Base-by-base conservation (phyloP, 768 basidiomycete genomes). In the Symmetrospora coprosmae region DNA sequence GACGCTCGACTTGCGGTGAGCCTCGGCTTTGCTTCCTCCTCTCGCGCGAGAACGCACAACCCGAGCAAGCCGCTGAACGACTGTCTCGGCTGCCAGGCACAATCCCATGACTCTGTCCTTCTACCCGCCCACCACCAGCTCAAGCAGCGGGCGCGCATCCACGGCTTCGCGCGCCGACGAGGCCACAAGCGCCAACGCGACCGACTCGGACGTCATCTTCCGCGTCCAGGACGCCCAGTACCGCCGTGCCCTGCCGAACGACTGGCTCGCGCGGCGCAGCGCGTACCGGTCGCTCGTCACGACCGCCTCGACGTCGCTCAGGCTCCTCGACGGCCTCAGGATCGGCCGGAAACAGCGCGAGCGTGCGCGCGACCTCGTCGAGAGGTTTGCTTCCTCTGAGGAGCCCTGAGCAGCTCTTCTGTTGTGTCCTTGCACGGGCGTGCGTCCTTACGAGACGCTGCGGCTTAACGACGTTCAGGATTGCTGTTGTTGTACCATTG, bases 51-150 rank as follows among this genome's bases (percentile, higher is more conserved):
- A 7, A 2, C 1, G 2, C 6, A 11, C 4, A 4, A 16, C 11
- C 13, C 2, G n/a, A 2, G 13, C 34, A 2, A n/a, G n/a, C n/a
- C n/a, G n/a, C 34, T 49, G 31, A 55, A 28, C 1, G 9, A 7
- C 38, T 5, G 3, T 31, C 4, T 37, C 1, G 8, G 6, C 21
- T 9, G 9, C 41, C 35, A 75, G 83, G 73, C 94, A 96, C 89
- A 99, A 99, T 70, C 91, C 94, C 53, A 88, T 86, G 66, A 96
- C 91, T 19, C 81, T 96, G 11, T 87, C 87, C 5, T 92, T 88
- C 85, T 97, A 99, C 73, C 78, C 94, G 33, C 89, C 94, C 23
- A 74, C 96, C 23, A 51, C 58, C 30, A 51, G 38, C 9, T 31
- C 61, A 5, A 39, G 50, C n/a, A 27, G 31, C 19, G 31, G 47